Evolutionary conservation across 805 yeast genomes (phyloP).

Genomic region (Metschnikowia koreensis): DNA sequence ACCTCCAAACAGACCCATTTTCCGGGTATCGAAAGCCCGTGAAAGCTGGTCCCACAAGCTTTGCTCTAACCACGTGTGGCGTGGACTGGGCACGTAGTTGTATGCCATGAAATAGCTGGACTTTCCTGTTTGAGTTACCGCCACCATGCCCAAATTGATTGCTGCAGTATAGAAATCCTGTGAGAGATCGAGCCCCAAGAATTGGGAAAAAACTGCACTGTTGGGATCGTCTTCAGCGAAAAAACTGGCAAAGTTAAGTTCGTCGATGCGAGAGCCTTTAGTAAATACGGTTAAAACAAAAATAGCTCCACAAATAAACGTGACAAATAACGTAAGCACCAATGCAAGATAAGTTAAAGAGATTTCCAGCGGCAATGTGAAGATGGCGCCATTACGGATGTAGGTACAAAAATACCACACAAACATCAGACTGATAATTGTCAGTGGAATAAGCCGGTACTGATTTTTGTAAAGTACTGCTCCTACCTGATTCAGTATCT

Average conservation of each 20-base stretch:
- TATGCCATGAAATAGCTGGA: constrained; percentile 64
- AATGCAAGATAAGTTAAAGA: constrained; percentile 68
- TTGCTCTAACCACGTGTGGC: constrained; percentile 49
- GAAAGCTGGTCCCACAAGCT: constrained; percentile 7
- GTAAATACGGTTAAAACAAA: constrained; percentile 58
- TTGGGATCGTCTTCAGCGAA: constrained; percentile 26
- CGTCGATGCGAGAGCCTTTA: constrained; percentile 43
- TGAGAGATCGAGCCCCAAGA: constrained; percentile 40
- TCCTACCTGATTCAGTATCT: constrained; percentile 60
- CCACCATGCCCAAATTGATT: constrained; percentile 57
- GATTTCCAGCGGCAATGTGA: constrained; percentile 54
- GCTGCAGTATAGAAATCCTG: constrained; percentile 70
- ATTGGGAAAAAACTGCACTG: constrained; percentile 20
- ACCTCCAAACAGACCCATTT: background rate
- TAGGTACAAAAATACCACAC: constrained; percentile 39
- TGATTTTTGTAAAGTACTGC: constrained; percentile 52
- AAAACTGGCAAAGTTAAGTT: constrained; percentile 37
- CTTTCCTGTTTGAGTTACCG: constrained; percentile 65
- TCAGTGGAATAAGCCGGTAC: constrained; percentile 62
- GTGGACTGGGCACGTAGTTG: constrained; percentile 46
- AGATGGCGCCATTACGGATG: constrained; percentile 39
- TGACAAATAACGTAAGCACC: constrained; percentile 49
- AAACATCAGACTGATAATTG: constrained; percentile 50
- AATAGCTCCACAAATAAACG: constrained; percentile 50
- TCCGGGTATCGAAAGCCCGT: background rate